Evolutionary conservation across 2,329 filamentous ascomycete genomes (phyloP).

Genomic region (Epichloe sylvatica): DNA sequence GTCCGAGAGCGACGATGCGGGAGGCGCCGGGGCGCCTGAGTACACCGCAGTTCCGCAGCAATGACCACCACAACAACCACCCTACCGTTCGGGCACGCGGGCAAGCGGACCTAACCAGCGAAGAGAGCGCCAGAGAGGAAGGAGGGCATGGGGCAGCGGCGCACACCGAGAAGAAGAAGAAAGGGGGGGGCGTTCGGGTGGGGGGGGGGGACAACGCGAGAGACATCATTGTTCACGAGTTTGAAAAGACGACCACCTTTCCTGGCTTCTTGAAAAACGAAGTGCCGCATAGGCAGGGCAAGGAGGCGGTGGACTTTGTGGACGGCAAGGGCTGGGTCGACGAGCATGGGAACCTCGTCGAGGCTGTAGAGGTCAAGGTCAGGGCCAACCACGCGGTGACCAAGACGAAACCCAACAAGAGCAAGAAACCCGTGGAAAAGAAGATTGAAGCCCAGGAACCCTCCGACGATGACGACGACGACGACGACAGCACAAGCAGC

Average conservation of each 20-base stretch:
- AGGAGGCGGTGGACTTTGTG: constrained; percentile 47
- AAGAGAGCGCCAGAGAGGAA: too few species aligned
- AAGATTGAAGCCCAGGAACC: not conserved
- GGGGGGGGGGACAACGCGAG: constrained; percentile 11
- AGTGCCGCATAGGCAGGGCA: constrained; percentile 17
- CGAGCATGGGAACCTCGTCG: constrained; percentile 60
- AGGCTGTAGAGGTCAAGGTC: constrained; percentile 33
- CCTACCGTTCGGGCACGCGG: too few species aligned
- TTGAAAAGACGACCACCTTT: constrained; percentile 69
- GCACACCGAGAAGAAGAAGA: constrained; percentile 43
- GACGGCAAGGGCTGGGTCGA: constrained; percentile 86
- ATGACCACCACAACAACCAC: too few species aligned
- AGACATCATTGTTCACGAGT: constrained; percentile 71
- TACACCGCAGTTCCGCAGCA: too few species aligned
- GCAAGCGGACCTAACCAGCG: too few species aligned
- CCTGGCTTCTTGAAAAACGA: constrained; percentile 61
- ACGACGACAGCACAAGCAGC: constrained; percentile 25
- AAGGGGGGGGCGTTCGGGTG: constrained; percentile 18
- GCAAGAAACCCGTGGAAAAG: constrained; percentile 10
- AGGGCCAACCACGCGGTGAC: constrained; percentile 4
- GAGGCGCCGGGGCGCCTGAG: too few species aligned
- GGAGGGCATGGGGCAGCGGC: too few species aligned
- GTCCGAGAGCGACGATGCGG: too few species aligned
- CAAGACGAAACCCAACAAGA: constrained; percentile 9
- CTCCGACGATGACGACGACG: constrained; percentile 13